phyloP scores from a whole-genome alignment of 257 asterid genomes.

The Penstemon barbatus region DNA sequence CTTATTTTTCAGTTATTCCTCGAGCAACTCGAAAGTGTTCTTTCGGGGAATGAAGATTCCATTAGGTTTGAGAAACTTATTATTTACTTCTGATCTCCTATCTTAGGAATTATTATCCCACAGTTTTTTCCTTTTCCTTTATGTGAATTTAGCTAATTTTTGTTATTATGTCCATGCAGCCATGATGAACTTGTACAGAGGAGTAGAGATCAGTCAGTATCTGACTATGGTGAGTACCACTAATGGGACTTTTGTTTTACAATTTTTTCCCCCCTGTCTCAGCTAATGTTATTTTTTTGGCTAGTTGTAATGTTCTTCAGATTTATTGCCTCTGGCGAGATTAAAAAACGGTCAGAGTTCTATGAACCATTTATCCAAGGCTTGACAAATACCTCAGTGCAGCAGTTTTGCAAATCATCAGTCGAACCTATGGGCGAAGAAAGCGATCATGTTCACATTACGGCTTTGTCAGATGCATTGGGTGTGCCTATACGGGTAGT shows the following conservation, averaged over 20 bases:
- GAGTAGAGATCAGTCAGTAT: constrained; percentile 79
- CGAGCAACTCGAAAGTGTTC: constrained; percentile 89
- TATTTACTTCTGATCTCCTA: constrained; percentile 21
- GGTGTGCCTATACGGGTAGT: constrained; percentile 89
- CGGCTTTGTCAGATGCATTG: constrained; percentile 86
- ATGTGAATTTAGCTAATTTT: constrained; percentile 13
- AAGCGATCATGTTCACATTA: constrained; percentile 95
- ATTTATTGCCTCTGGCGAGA: constrained; percentile 92
- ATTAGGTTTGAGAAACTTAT: constrained; percentile 54
- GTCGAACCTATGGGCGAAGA: constrained; percentile 99
- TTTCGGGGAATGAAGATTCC: constrained; percentile 64
- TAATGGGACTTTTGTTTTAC: constrained; percentile 1
- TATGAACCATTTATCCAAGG: constrained; percentile 91
- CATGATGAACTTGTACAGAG: constrained; percentile 80
- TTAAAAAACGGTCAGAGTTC: constrained; percentile 84
- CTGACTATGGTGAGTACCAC: constrained; percentile 81
- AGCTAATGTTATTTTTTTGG: constrained; percentile 35
- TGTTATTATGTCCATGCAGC: constrained; percentile 47
- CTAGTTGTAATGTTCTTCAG: constrained; percentile 98
- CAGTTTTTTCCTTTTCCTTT: constrained; percentile 13
- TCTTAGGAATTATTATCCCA: constrained; percentile 2
- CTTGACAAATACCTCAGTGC: constrained; percentile 67
- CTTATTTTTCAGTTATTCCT: constrained; percentile 74
- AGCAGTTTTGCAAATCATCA: constrained; percentile 99
- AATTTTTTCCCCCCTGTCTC: not conserved